Base-by-base conservation (phyloP, 257 asterid species). In the Linderniella brevidens region DNA sequence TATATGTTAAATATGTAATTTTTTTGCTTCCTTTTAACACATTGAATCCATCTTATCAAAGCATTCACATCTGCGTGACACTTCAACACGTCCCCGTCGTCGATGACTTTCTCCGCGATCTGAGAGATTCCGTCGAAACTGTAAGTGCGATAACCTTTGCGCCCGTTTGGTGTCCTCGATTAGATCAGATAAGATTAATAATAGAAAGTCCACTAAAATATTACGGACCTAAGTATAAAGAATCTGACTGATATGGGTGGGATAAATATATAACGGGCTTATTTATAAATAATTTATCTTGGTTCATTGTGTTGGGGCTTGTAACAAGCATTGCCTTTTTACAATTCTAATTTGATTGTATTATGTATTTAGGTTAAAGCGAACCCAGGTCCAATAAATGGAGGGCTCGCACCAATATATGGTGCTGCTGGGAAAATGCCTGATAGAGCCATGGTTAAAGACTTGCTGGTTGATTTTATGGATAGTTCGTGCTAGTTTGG, bases 381-480 rank as follows among this genome's bases (percentile, higher is more conserved):
- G 56, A 90, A 85, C 60, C 99, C 99, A 41, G 96, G 99, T 19
- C 99, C 94, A 14, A 52, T 74, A 8, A 71, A 52, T 29, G 99
- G 94, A 64, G 96, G 99, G 65, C 77, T 85, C 54, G 96, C 99
- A 53, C 99, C 99, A 20, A 75, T 90, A 67, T 90, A 85, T 46
- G 99, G 99, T 35, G 99, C 99, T 19, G 99, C 99, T 4, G 99
- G 96, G 25, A 85, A 66, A 74, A 81, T 90, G 79, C 94, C 99
- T 0, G 99, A 90, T 66, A 77, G 99, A 75, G 94, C 56, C 47
- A 73, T 70, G 92, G 88, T 90, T 55, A 58, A 77, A 65, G 96
- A 90, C 64, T 70, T 90, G 73, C 54, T 90, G 79, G 75, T 90
- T 11, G 99, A 90, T 64, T 90, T 70, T 75, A 85, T 85, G 94